Conservation (phyloP, 345 rosid genomes). For the Eucalyptus coolabah region DNA sequence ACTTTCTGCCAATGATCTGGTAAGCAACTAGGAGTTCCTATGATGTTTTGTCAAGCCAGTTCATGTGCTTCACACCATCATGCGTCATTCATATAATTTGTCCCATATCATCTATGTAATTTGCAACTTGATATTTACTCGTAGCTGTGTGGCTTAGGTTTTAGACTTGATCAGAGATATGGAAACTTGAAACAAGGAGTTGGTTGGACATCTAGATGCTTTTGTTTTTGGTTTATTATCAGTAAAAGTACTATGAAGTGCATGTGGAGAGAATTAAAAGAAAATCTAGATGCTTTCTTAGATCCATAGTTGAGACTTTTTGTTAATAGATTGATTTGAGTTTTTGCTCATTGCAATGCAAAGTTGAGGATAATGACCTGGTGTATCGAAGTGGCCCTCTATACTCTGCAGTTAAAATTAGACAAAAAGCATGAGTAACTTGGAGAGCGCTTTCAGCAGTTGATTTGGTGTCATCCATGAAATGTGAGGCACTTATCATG, state of each 20-base stretch:
- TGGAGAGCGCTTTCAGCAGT: too few relatives aligned
- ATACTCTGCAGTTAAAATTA: background rate
- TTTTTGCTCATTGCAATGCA: background rate
- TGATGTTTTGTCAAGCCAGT: background rate
- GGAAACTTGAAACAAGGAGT: background rate
- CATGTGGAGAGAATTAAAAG: too few relatives aligned
- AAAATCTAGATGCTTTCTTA: too few relatives aligned
- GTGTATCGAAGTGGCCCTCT: background rate
- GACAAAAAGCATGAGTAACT: background rate
- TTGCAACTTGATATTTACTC: background rate
- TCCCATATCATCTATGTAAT: background rate
- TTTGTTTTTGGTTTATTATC: too few relatives aligned
- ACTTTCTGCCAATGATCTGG: background rate
- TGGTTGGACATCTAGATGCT: background rate
- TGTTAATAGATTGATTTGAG: too few relatives aligned
- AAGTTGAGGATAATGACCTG: background rate
- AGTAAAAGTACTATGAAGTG: too few relatives aligned
- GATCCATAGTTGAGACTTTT: too few relatives aligned
- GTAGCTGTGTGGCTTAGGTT: background rate
- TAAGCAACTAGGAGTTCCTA: background rate
- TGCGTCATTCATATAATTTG: too few relatives aligned
- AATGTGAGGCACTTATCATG: too few relatives aligned
- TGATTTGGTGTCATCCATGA: too few relatives aligned
- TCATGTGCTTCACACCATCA: fast-evolving
- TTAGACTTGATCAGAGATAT: background rate